Percentiles rank a stretch among this genome's conserved stretches.
Conservation (phyloP, 2,329 filamentous ascomycete species). For the Neofusicoccum sp. region DNA sequence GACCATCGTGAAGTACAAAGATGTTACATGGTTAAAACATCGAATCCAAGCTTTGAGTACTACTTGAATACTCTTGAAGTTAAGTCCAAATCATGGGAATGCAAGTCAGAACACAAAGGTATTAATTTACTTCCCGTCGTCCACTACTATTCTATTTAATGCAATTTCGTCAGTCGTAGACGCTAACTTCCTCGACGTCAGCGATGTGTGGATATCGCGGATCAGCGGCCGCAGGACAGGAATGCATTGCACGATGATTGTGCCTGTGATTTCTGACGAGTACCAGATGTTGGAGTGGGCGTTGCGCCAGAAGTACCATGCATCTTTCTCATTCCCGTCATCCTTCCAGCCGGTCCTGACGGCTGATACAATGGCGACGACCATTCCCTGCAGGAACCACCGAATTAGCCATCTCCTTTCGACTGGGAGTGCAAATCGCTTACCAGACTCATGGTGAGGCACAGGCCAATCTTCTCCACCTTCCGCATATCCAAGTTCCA, state of each 20-base stretch:
- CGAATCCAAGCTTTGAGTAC: no score
- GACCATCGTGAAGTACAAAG: no score
- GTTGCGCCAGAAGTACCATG: constrained; percentile 51
- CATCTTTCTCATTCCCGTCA: constrained; percentile 46
- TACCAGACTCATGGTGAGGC: constrained; percentile 50
- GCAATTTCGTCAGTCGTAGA: constrained; percentile 21
- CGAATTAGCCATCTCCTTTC: background rate
- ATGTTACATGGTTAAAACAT: no score
- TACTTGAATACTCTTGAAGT: no score
- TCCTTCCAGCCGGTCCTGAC: constrained; percentile 52
- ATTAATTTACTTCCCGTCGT: background rate
- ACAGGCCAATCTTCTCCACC: constrained; percentile 52
- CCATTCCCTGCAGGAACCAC: constrained; percentile 35
- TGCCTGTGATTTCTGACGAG: constrained; percentile 53
- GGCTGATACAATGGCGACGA: constrained; percentile 51
- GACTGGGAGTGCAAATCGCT: background rate
- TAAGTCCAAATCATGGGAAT: no score
- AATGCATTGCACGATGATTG: constrained; percentile 56
- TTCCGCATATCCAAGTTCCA: constrained; percentile 49
- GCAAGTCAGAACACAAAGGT: background rate
- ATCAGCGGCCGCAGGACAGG: constrained; percentile 52
- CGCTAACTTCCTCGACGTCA: constrained; percentile 35
- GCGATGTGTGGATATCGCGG: constrained; percentile 40
- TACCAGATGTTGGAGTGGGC: constrained; percentile 50
- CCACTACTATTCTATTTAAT: background rate